Conservation (phyloP, 2,329 filamentous ascomycete genomes). For the Arthrinium phaeospermum region DNA sequence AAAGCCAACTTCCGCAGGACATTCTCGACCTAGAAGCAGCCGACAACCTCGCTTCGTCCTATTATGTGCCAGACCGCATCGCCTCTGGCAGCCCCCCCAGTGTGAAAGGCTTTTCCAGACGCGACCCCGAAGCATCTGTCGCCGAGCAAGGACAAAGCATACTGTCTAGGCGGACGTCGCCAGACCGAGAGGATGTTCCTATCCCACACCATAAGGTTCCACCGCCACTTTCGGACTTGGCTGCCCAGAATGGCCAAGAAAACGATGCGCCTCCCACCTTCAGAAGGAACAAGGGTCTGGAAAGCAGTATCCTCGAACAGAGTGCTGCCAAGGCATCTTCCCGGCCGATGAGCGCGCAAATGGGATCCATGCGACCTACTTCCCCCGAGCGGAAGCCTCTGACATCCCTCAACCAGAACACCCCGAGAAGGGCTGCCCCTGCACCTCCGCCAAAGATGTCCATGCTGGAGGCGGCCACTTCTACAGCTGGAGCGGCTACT, state of each 20-base stretch:
- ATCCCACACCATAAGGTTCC: constrained; percentile 65
- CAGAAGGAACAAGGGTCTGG: constrained; percentile 63
- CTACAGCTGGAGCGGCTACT: constrained; percentile 78
- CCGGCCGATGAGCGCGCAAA: constrained; percentile 54
- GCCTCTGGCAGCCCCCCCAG: constrained; percentile 65
- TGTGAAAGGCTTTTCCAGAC: constrained; percentile 50
- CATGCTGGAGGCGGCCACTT: constrained; percentile 88
- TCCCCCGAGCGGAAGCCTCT: constrained; percentile 65
- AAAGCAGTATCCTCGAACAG: constrained; percentile 61
- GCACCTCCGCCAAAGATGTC: constrained; percentile 96
- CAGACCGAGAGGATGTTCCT: constrained; percentile 46
- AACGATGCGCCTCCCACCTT: constrained; percentile 78
- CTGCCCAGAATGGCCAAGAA: constrained; percentile 78
- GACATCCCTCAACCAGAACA: constrained; percentile 64
- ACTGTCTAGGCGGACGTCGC: constrained; percentile 30
- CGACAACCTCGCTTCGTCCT: constrained; percentile 47
- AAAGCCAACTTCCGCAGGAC: constrained; percentile 45
- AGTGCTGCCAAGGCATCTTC: constrained; percentile 57
- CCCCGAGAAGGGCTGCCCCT: constrained; percentile 77
- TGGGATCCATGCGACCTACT: constrained; percentile 43
- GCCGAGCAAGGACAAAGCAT: constrained; percentile 38
- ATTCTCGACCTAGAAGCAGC: constrained; percentile 42
- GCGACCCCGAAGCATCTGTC: constrained; percentile 46
- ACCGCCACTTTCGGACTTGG: constrained; percentile 60
- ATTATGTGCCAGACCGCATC: constrained; percentile 56